A percentile compares a stretch with the other conserved stretches of the same genome.
These are phyloP conservation scores for Trichophyton simii DNA, from an alignment of 2,329 filamentous ascomycete genomes.

Conservation along the genomic window DNA sequence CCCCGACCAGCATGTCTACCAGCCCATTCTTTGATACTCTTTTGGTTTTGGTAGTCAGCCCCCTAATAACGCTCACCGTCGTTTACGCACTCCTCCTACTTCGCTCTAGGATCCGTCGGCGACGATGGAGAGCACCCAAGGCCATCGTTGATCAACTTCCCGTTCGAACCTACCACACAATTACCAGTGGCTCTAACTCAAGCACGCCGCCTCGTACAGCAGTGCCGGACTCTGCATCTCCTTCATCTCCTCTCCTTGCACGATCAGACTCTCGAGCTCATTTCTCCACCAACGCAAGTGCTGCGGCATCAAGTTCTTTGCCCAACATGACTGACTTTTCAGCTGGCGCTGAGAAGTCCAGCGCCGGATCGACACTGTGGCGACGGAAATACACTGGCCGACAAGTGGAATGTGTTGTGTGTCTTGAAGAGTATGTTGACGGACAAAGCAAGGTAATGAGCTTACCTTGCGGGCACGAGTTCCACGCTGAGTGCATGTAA, in stretches of 20 bases:
- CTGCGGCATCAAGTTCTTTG: constrained; percentile 15
- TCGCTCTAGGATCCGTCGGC: constrained; percentile 73
- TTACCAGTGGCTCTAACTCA: constrained; percentile 49
- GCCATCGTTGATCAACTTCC: constrained; percentile 90
- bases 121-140: constrained; percentile 94
- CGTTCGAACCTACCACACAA: constrained; percentile 86
- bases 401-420: constrained; percentile 86
- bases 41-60: constrained; percentile 90
- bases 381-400: constrained; percentile 49
- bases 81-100: constrained; percentile 83
- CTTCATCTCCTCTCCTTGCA: constrained; percentile 64
- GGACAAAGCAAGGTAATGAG: constrained; percentile 94
- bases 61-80: constrained; percentile 78
- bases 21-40: constrained; percentile 94
- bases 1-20: constrained; percentile 72
- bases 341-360: constrained; percentile 35
- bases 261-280: constrained; percentile 26
- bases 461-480: constrained; percentile 91
- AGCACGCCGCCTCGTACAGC: constrained; percentile 46
- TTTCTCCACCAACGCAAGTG: constrained; percentile 22
- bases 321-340: constrained; percentile 3
- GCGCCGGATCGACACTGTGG: constrained; percentile 27
- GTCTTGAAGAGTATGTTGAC: constrained; percentile 89
- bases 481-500: constrained; percentile 97
- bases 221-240: constrained; percentile 53